Conservation (phyloP, 1,284 basidiomycete genomes). For the Porphyrellus sp. region DNA sequence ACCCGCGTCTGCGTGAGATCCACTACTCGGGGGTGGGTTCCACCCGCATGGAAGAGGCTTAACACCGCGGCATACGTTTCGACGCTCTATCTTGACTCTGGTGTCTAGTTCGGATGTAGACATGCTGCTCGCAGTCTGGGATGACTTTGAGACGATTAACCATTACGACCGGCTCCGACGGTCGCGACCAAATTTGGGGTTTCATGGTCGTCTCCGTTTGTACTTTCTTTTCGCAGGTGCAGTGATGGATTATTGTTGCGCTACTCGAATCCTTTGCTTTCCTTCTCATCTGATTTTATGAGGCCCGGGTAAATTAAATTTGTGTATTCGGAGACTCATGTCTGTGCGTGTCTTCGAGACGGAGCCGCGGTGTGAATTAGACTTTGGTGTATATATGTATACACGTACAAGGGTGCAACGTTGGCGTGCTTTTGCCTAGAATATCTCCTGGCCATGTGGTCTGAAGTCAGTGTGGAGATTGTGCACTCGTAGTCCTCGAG, state of each 20-base stretch:
- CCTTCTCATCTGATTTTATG: too few relatives aligned
- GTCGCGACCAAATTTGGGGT: too few relatives aligned
- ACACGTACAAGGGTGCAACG: too few relatives aligned
- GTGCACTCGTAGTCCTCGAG: too few relatives aligned
- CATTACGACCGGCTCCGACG: too few relatives aligned
- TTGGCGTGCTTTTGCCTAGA: background rate
- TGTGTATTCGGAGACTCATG: background rate
- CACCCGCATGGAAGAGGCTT: background rate
- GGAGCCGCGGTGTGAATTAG: slow-evolving; percentile 12
- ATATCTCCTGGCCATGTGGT: slow-evolving; percentile 1
- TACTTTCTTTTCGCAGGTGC: too few relatives aligned
- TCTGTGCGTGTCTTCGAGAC: slow-evolving; percentile 1
- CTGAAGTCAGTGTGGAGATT: background rate
- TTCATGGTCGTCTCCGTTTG: too few relatives aligned
- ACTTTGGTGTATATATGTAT: slow-evolving; percentile 7
- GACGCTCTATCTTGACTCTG: too few relatives aligned
- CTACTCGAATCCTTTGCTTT: background rate
- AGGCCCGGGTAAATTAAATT: background rate
- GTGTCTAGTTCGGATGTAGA: too few relatives aligned
- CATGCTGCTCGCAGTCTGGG: too few relatives aligned
- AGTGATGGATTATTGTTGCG: too few relatives aligned
- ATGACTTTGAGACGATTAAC: too few relatives aligned
- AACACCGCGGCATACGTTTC: background rate
- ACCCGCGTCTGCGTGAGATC: background rate
- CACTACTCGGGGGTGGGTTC: background rate